These are phyloP conservation scores for Ophiocordyceps robertsii DNA, from an alignment of 2,329 filamentous ascomycete genomes.

Conservation along the genomic window DNA sequence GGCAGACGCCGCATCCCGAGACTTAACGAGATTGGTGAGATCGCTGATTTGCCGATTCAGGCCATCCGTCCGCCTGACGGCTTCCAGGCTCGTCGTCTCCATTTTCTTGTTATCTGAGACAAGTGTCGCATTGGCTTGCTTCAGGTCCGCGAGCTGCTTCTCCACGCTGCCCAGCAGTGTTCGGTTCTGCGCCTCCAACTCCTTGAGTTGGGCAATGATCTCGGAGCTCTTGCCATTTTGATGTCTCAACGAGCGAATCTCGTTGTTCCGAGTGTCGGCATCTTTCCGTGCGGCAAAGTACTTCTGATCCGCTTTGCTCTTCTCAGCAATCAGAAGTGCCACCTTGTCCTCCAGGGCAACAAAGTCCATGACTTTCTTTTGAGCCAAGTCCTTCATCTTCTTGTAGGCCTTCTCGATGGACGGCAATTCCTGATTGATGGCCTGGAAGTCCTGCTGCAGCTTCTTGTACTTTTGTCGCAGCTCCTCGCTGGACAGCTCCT, in stretches of 20 bases:
- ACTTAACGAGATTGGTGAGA: constrained; percentile 57
- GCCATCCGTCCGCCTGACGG: constrained; percentile 54
- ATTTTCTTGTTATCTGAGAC: constrained; percentile 60
- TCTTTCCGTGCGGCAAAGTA: constrained; percentile 94
- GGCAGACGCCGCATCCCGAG: constrained; percentile 53
- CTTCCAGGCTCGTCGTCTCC: constrained; percentile 60
- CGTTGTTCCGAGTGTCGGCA: constrained; percentile 70
- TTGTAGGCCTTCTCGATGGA: constrained; percentile 87
- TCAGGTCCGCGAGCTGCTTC: constrained; percentile 76
- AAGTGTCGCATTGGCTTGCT: constrained; percentile 61
- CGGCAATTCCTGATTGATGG: constrained; percentile 77
- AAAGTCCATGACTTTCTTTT: constrained; percentile 76
- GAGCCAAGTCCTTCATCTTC: constrained; percentile 71
- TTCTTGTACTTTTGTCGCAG: constrained; percentile 60
- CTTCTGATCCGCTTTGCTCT: constrained; percentile 93
- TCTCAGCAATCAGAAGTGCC: constrained; percentile 64
- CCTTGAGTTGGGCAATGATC: constrained; percentile 86
- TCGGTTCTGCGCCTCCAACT: constrained; percentile 67
- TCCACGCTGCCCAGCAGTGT: constrained; percentile 72
- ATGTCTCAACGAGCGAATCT: constrained; percentile 64
- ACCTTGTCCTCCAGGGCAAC: constrained; percentile 65
- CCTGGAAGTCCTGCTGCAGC: constrained; percentile 65
- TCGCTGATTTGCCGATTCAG: constrained; percentile 65
- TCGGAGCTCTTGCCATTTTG: constrained; percentile 87
- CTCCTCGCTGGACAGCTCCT: constrained; percentile 53